Conservation (phyloP, 2,329 filamentous ascomycete species). For the Xylariaceae sp. region DNA sequence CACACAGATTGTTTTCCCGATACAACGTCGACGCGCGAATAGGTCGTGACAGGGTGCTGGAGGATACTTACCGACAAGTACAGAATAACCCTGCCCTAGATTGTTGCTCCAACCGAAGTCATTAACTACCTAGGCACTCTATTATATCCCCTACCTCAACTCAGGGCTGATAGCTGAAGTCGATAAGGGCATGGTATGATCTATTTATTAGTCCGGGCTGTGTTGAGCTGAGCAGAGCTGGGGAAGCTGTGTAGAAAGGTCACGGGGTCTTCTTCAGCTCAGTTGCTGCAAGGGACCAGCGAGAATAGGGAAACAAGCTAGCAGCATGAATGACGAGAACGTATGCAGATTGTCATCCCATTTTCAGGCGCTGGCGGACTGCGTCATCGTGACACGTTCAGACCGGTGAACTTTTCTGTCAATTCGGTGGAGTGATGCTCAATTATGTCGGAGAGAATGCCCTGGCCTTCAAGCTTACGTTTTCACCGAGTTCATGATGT, state of each 20-base stretch:
- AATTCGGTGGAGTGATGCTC: not conserved
- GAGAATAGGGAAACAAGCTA: not conserved
- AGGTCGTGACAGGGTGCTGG: not conserved
- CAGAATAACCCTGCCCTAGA: not conserved
- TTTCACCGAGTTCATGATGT: too few relatives aligned
- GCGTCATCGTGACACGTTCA: conserved; percentile 9
- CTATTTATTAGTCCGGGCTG: not conserved
- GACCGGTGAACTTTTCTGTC: not conserved
- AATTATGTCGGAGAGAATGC: not conserved
- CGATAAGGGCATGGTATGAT: not conserved
- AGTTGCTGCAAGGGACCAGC: conserved; percentile 4
- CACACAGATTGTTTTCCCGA: not conserved
- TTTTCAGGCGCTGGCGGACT: not conserved
- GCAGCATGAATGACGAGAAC: conserved; percentile 9
- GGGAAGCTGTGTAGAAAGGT: conserved; percentile 7
- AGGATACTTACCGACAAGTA: not conserved
- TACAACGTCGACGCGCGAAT: not conserved
- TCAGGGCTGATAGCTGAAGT: not conserved
- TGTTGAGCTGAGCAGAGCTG: conserved; percentile 12
- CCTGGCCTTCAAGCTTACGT: too few relatives aligned
- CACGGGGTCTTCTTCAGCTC: not conserved
- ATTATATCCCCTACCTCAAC: not conserved
- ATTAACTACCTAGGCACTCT: not conserved
- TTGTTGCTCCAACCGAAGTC: not conserved
- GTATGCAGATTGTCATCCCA: conserved; percentile 3